Conservation (phyloP, 768 basidiomycete species). For the Boletus vermiculosoides region DNA sequence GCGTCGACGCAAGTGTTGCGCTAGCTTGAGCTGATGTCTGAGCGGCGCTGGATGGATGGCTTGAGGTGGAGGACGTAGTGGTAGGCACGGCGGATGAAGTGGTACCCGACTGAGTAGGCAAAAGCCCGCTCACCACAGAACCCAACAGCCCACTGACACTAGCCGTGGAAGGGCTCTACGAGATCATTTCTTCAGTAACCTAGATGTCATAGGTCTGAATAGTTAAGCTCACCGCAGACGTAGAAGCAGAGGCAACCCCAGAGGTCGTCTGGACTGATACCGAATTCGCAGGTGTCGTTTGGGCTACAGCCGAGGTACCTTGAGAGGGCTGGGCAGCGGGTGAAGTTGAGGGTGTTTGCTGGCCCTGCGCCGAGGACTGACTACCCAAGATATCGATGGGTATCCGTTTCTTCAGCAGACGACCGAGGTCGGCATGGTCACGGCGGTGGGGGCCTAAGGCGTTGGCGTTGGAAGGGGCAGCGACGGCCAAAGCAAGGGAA, state of each 20-base stretch:
- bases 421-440: constrained; percentile 57
- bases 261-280: constrained; percentile 14
- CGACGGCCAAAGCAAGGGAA: constrained; percentile 52
- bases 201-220: not conserved
- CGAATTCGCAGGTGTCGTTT: constrained; percentile 16
- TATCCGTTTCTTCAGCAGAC: constrained; percentile 67
- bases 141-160: constrained; percentile 5
- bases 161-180: constrained; percentile 16
- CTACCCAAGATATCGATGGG: constrained; percentile 20
- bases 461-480: constrained; percentile 46
- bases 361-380: constrained; percentile 1
- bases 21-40: constrained; percentile 11
- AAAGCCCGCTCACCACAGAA: constrained; percentile 10
- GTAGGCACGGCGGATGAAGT: constrained; percentile 20
- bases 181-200: constrained; percentile 3
- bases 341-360: constrained; percentile 5
- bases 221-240: constrained; percentile 21
- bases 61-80: constrained; percentile 16
- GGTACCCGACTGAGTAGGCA: constrained; percentile 18
- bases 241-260: constrained; percentile 10
- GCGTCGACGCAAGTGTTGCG: constrained; percentile 33
- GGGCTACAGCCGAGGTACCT: constrained; percentile 10
- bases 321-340: constrained; percentile 28
- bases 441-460: constrained; percentile 44
- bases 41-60: constrained; percentile 14